Conservation (phyloP, 1,139 yeast species). For the Magnusiomyces tetraspermus region DNA sequence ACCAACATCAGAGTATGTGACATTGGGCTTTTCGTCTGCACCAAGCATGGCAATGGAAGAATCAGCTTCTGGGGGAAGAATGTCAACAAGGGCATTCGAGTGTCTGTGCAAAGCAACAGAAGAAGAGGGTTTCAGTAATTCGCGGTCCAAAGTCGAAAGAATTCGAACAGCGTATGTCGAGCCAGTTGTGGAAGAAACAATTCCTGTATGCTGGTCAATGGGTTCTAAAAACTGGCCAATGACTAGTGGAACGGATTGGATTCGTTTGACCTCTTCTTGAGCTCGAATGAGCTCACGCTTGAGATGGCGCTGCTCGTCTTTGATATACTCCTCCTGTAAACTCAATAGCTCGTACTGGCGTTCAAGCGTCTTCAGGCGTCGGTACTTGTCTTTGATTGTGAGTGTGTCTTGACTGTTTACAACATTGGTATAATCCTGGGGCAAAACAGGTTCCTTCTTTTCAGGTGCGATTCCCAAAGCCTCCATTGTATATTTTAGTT, state of each 20-base stretch:
- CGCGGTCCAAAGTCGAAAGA: conserved; percentile 88
- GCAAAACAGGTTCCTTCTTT: background rate
- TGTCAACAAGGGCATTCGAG: conserved; percentile 94
- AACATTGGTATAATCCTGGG: conserved; percentile 10
- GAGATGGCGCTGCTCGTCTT: conserved; percentile 94
- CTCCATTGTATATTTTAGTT: conserved; percentile 37
- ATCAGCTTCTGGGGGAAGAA: conserved; percentile 97
- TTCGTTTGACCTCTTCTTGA: conserved; percentile 95
- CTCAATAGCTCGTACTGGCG: conserved; percentile 76
- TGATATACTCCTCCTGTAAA: conserved; percentile 91
- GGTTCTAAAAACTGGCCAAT: conserved; percentile 98
- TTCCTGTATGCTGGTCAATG: conserved; percentile 91
- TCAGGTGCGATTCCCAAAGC: conserved; percentile 46
- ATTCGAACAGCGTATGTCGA: conserved; percentile 94
- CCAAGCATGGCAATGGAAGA: conserved; percentile 92
- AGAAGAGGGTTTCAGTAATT: conserved; percentile 84
- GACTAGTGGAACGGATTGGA: conserved; percentile 93
- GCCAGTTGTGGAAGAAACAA: conserved; percentile 95
- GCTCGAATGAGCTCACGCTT: conserved; percentile 92
- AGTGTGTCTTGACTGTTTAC: conserved; percentile 11
- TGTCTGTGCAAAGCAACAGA: conserved; percentile 97
- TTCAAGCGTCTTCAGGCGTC: conserved; percentile 75
- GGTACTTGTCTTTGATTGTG: conserved; percentile 34
- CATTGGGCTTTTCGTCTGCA: conserved; percentile 80
- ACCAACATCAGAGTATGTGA: conserved; percentile 89